Conservation (phyloP, 768 basidiomycete genomes). For the Coprinopsis cinerea region DNA sequence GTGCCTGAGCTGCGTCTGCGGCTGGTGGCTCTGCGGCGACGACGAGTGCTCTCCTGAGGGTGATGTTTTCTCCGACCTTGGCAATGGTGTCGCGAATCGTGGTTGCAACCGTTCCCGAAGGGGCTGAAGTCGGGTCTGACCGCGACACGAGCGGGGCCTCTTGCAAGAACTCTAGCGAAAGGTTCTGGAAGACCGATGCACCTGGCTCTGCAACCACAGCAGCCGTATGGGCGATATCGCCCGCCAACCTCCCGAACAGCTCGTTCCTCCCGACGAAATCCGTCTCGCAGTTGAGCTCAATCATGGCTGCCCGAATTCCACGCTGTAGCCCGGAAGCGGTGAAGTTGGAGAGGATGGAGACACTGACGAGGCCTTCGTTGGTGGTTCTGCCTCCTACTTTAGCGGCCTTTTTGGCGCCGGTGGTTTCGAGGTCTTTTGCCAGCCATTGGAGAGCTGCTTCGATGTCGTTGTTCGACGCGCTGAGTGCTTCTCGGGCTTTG, state of each 20-base stretch:
- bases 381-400: slow-evolving; percentile 76
- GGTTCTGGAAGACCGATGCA: slow-evolving; percentile 37
- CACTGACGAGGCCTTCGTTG: slow-evolving; percentile 72
- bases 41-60: slow-evolving; percentile 53
- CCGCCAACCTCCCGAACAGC: slow-evolving; percentile 70
- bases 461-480: slow-evolving; percentile 67
- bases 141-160: slow-evolving; percentile 65
- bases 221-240: slow-evolving; percentile 77
- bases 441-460: slow-evolving; percentile 76
- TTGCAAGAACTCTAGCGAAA: slow-evolving; percentile 42
- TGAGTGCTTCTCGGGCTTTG: slow-evolving; percentile 86
- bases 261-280: slow-evolving; percentile 91
- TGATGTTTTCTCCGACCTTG: slow-evolving; percentile 77
- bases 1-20: slow-evolving; percentile 29
- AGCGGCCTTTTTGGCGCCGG: slow-evolving; percentile 75
- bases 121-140: slow-evolving; percentile 25
- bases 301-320: slow-evolving; percentile 71
- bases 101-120: slow-evolving; percentile 45
- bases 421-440: slow-evolving; percentile 59
- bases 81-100: slow-evolving; percentile 67
- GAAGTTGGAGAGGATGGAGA: slow-evolving; percentile 69
- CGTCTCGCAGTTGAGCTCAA: slow-evolving; percentile 95
- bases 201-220: slow-evolving; percentile 57
- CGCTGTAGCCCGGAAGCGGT: slow-evolving; percentile 24
- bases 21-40: slow-evolving; percentile 36